Percentiles rank a stretch among this genome's conserved stretches.
Evolutionary conservation across 352 stramenopile genomes (phyloP).

Genomic region (Phytophthora capsici): DNA sequence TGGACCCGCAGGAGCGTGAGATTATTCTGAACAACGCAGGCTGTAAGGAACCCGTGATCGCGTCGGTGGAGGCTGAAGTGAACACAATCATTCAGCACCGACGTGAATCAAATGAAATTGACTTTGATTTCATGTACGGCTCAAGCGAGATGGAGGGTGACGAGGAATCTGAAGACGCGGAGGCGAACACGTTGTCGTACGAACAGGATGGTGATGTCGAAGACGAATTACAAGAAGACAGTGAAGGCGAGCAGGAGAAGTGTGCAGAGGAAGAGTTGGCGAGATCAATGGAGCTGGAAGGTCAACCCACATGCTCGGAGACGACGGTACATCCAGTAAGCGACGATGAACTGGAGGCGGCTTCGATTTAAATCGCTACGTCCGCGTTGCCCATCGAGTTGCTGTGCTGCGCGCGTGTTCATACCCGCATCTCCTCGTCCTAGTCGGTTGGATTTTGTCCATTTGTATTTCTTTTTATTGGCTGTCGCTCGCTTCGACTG

Average conservation of each 20-base stretch:
- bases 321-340: slow-evolving; percentile 23
- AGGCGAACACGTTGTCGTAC: slow-evolving; percentile 27
- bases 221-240: slow-evolving; percentile 24
- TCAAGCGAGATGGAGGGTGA: slow-evolving; percentile 48
- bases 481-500: slow-evolving; percentile 23
- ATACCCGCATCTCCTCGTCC: slow-evolving; percentile 22
- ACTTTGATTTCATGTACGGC: slow-evolving; percentile 83
- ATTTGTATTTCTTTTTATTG: slow-evolving; percentile 51
- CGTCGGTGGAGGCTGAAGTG: slow-evolving; percentile 80
- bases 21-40: slow-evolving; percentile 79
- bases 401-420: slow-evolving; percentile 9
- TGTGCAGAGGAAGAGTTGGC: slow-evolving; percentile 23
- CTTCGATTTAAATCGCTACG: slow-evolving; percentile 31
- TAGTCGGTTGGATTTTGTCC: slow-evolving; percentile 36
- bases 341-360: slow-evolving; percentile 26
- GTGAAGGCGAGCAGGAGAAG: slow-evolving; percentile 29
- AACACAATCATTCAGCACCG: slow-evolving; percentile 84
- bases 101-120: slow-evolving; percentile 84
- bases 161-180: slow-evolving; percentile 35
- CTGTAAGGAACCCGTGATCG: slow-evolving; percentile 74
- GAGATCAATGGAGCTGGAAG: slow-evolving; percentile 17
- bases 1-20: slow-evolving; percentile 79
- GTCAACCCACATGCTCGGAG: slow-evolving; percentile 15
- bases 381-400: slow-evolving; percentile 8
- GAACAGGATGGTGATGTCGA: slow-evolving; percentile 20